These are phyloP conservation scores for Backusella macrospora DNA, from an alignment of 192 early-diverging fungal genomes.

Conservation along the genomic window DNA sequence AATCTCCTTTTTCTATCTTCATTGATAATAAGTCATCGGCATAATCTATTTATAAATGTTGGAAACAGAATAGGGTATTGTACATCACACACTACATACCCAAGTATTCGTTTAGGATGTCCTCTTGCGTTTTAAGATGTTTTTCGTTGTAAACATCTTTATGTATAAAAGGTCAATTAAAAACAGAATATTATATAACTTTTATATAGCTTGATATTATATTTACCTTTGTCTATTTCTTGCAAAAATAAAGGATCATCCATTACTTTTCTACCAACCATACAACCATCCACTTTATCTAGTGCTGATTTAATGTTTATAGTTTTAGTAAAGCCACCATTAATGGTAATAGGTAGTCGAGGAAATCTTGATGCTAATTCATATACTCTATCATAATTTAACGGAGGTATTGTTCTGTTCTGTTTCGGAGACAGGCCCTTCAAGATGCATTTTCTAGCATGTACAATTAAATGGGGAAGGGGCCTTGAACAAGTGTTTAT, in stretches of 20 bases:
- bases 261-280: slow-evolving; percentile 74
- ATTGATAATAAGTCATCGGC: slow-evolving; percentile 13
- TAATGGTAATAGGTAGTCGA: slow-evolving; percentile 58
- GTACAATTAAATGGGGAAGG: slow-evolving; percentile 61
- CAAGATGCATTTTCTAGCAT: slow-evolving; percentile 72
- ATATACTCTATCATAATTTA: slow-evolving; percentile 65
- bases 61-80: background rate
- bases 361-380: slow-evolving; percentile 56
- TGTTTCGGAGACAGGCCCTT: slow-evolving; percentile 67
- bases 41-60: slow-evolving; percentile 10
- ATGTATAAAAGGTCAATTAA: background rate
- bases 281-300: slow-evolving; percentile 59
- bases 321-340: slow-evolving; percentile 66
- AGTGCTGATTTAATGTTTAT: slow-evolving; percentile 53
- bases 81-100: slow-evolving; percentile 20
- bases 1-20: slow-evolving; percentile 17
- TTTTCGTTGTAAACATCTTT: slow-evolving; percentile 5
- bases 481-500: slow-evolving; percentile 25
- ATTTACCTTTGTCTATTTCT: slow-evolving; percentile 54
- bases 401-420: slow-evolving; percentile 65
- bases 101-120: slow-evolving; percentile 45
- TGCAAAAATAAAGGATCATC: slow-evolving; percentile 70
- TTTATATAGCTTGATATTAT: background rate
- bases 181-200: background rate
- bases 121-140: slow-evolving; percentile 33